Evolutionary conservation across 2,329 filamentous ascomycete species (phyloP), one percentile per base, ranked within the genome.

Genomic region (Fonsecaea multimorphosa): DNA sequence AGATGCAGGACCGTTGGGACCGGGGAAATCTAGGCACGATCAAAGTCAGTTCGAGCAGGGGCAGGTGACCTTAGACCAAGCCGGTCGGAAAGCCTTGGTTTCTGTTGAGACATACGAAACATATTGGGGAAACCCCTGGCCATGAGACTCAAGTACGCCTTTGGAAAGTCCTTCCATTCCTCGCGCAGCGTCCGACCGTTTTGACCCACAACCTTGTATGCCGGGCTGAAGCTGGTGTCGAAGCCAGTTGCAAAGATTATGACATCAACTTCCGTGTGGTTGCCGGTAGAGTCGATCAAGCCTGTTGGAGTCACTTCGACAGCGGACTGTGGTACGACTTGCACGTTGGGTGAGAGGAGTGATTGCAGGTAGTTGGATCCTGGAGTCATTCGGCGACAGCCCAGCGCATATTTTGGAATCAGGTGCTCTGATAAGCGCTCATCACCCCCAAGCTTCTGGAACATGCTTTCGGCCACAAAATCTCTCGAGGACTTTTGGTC

Each of bases 191-290:
- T 67, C 4, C 68, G 63, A 2, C 73, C 74, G 31, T 62, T 32
- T 32, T 53, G 44, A 36, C 56, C 64, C 27, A 44, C 44, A 14
- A 61, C 44, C 7, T 32, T 12, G 57, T 72, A 76, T 14, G 58
- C 59, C 1, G 75, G 75, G 5, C 58, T 60, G 60, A 73, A 76
- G 7, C 70, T 69, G 1, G 72, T 72, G 57, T 78, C 71, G 51
- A 77, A n/a, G n/a, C n/a, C n/a, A n/a, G n/a, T n/a, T n/a, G n/a
- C n/a, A n/a, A n/a, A n/a, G n/a, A n/a, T n/a, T 78, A 77, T 68
- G 8, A 74, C 64, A 57, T 61, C 61, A 3, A 64, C 61, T 8
- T 58, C 63, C 5, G 49, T 34, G 16, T 65, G 44, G 16, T 11
- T 56, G 32, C 65, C 52, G n/a, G 14, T 19, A 6, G 27, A 9